These are phyloP conservation scores for Xylaria castorea DNA, from an alignment of 495 filamentous ascomycete genomes.

Conservation along the genomic window DNA sequence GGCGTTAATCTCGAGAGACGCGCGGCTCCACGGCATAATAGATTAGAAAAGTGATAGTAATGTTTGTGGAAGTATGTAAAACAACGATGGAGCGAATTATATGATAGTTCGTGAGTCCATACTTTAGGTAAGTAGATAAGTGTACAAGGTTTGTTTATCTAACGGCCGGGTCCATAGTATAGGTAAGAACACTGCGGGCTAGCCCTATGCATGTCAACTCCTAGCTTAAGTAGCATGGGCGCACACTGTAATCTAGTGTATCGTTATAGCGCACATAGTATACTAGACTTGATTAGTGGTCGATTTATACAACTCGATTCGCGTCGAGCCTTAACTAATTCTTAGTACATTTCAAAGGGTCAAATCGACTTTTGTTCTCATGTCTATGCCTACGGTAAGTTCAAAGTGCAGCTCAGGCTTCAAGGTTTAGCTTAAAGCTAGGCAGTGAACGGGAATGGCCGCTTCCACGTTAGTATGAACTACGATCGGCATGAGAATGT, in stretches of 20 bases:
- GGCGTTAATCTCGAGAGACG: not conserved
- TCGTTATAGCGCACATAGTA: not conserved
- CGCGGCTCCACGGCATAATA: not conserved
- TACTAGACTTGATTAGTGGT: not conserved
- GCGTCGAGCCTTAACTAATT: not conserved
- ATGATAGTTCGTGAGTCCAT: not conserved
- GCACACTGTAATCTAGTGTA: not conserved
- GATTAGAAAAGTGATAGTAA: not conserved
- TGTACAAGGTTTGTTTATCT: not conserved
- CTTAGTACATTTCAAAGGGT: not conserved
- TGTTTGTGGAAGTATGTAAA: not conserved
- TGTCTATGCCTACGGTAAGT: too few relatives aligned
- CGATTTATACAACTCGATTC: not conserved
- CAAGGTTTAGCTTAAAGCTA: not conserved
- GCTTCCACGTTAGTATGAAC: not conserved
- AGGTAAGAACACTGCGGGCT: not conserved
- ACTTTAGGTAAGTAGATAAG: not conserved
- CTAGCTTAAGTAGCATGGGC: not conserved
- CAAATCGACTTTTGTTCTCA: not conserved
- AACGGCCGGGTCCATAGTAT: not conserved
- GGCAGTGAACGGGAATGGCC: not conserved
- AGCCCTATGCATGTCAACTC: slow-evolving; percentile 1
- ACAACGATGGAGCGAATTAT: not conserved
- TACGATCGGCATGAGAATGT: not conserved
- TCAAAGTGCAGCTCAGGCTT: not conserved